Conservation (phyloP, 2,329 filamentous ascomycete genomes). For the Westerdykella aurantiaca region DNA sequence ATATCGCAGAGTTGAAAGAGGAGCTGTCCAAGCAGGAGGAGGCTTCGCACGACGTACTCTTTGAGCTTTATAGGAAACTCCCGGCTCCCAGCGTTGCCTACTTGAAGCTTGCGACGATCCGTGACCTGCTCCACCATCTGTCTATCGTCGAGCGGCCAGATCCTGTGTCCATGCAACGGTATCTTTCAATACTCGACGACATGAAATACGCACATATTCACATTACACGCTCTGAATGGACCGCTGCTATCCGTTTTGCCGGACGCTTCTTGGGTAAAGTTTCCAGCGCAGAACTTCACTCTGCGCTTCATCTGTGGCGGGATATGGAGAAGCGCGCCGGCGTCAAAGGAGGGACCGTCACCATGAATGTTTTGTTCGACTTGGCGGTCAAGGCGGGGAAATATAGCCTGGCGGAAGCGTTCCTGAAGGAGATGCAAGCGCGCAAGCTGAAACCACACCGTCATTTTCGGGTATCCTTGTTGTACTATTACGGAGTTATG, state of each 20-base stretch:
- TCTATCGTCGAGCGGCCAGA: conserved; percentile 54
- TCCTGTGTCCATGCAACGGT: conserved; percentile 64
- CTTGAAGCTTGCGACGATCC: conserved; percentile 50
- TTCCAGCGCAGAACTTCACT: conserved; percentile 56
- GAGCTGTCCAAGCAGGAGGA: conserved; percentile 41
- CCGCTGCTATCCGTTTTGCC: conserved; percentile 72
- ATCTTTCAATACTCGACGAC: conserved; percentile 77
- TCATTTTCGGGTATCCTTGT: conserved; percentile 73
- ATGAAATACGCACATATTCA: conserved; percentile 68
- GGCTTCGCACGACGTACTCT: conserved; percentile 45
- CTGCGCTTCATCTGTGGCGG: conserved; percentile 72
- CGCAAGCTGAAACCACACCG: conserved; percentile 67
- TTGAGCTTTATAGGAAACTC: conserved; percentile 48
- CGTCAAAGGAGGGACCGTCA: conserved; percentile 64
- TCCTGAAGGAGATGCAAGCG: conserved; percentile 72
- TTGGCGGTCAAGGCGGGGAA: conserved; percentile 80
- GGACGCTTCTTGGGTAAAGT: conserved; percentile 61
- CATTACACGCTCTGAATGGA: conserved; percentile 69
- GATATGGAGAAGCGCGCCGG: conserved; percentile 77
- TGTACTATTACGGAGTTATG: conserved; percentile 75
- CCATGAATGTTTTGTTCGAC: conserved; percentile 90
- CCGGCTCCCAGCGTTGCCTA: conserved; percentile 50
- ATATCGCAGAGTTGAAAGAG: conserved; percentile 31
- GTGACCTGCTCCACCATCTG: conserved; percentile 61
- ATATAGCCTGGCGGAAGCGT: conserved; percentile 74